phyloP scores from a whole-genome alignment of 148 eudicot genomes.

The Amaranthus hypochondriacus region DNA sequence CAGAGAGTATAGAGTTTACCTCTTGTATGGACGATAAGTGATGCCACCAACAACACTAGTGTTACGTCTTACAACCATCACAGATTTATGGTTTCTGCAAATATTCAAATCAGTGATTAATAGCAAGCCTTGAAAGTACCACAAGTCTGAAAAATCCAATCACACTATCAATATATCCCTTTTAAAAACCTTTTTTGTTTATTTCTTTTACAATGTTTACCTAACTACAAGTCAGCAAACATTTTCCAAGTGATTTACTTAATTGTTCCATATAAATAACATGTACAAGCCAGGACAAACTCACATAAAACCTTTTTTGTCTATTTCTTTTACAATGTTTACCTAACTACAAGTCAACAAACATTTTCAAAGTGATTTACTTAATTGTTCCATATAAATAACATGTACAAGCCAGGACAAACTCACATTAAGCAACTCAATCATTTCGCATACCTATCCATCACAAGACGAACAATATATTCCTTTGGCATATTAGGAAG shows the following conservation, averaged over 20 bases:
- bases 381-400: background rate
- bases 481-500: conserved; percentile 99
- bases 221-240: background rate
- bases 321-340: background rate
- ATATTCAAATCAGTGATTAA: conserved; percentile 12
- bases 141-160: background rate
- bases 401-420: background rate
- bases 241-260: background rate
- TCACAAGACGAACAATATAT: conserved; percentile 93
- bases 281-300: background rate
- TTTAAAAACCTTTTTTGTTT: background rate
- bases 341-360: background rate
- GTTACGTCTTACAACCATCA: conserved; percentile 66
- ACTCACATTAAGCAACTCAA: background rate
- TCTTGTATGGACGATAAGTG: conserved; percentile 87
- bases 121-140: conserved; percentile 7
- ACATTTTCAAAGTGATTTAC: background rate
- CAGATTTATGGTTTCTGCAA: conserved; percentile 90
- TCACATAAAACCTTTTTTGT: background rate
- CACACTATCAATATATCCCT: background rate
- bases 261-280: background rate
- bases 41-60: conserved; percentile 88
- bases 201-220: background rate
- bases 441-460: conserved; percentile 68
- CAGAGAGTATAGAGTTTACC: conserved; percentile 34